Evolutionary conservation across 1,284 basidiomycete species (phyloP).

Genomic region (Boletus smithii): DNA sequence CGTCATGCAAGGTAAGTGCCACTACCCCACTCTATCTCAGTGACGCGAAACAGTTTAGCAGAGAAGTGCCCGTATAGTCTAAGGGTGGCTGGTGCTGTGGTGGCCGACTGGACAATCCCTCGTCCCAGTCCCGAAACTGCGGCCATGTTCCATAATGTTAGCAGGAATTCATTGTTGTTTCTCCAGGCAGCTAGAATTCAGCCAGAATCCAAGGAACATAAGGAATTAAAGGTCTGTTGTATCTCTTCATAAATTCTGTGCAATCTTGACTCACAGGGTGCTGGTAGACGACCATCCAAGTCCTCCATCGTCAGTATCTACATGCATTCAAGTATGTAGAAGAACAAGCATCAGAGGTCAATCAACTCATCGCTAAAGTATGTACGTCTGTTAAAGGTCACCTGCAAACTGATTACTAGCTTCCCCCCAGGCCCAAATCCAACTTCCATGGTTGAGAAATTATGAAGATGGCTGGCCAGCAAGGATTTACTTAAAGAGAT

Average conservation of each 20-base stretch:
- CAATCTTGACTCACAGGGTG: not conserved
- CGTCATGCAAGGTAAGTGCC: too few species aligned
- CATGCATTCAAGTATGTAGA: constrained; percentile 16
- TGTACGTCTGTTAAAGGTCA: not conserved
- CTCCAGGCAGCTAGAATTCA: constrained; percentile 8
- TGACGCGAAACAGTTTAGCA: too few species aligned
- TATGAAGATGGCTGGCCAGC: constrained; percentile 24
- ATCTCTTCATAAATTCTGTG: not conserved
- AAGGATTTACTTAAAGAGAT: constrained; percentile 23
- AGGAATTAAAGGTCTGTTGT: constrained; percentile 7
- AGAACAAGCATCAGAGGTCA: constrained; percentile 15
- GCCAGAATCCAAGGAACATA: constrained; percentile 11
- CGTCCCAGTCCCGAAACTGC: not conserved
- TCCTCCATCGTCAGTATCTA: constrained; percentile 7
- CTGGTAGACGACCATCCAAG: constrained; percentile 10
- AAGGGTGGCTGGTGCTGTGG: too few species aligned
- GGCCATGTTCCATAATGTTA: constrained; percentile 1
- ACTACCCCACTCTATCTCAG: too few species aligned
- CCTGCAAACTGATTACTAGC: not conserved
- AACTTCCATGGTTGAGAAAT: constrained; percentile 19
- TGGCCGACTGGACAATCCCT: constrained; percentile 8
- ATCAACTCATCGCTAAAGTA: constrained; percentile 14
- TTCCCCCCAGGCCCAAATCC: constrained; percentile 8
- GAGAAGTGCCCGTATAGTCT: too few species aligned
- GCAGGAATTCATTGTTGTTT: not conserved